Evolutionary conservation across 1,139 yeast species (phyloP).

Genomic region (Pichia sp.): DNA sequence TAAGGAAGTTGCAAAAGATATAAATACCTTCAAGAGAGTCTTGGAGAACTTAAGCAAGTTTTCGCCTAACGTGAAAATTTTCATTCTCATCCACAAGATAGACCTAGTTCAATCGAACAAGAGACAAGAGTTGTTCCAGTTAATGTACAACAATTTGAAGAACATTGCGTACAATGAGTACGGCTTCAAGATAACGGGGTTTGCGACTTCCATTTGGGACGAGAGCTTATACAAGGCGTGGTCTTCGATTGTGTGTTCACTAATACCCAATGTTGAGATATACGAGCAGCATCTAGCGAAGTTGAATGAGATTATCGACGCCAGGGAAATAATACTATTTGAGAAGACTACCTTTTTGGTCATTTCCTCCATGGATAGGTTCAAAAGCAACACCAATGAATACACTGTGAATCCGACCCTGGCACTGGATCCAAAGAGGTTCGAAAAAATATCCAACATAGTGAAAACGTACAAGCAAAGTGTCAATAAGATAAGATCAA

Average conservation of each 20-base stretch:
- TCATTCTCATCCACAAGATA: conserved; percentile 91
- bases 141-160: conserved; percentile 79
- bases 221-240: conserved; percentile 94
- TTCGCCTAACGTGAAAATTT: conserved; percentile 88
- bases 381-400: not conserved
- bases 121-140: conserved; percentile 73
- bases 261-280: conserved; percentile 84
- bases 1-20: conserved; percentile 86
- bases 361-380: conserved; percentile 65
- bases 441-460: conserved; percentile 89
- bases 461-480: conserved; percentile 94
- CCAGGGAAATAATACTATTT: conserved; percentile 86
- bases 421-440: conserved; percentile 76
- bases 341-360: conserved; percentile 93
- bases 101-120: conserved; percentile 88
- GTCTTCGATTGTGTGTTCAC: conserved; percentile 92
- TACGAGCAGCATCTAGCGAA: conserved; percentile 74
- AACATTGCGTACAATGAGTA: conserved; percentile 66
- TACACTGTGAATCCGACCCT: conserved; percentile 13
- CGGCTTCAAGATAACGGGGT: conserved; percentile 78
- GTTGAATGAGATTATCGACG: conserved; percentile 72
- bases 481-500: conserved; percentile 80
- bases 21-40: conserved; percentile 84
- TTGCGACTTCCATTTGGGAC: conserved; percentile 97
- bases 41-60: conserved; percentile 75